Conservation (phyloP, 139 green algal genomes). For the Asterochloris erici region DNA sequence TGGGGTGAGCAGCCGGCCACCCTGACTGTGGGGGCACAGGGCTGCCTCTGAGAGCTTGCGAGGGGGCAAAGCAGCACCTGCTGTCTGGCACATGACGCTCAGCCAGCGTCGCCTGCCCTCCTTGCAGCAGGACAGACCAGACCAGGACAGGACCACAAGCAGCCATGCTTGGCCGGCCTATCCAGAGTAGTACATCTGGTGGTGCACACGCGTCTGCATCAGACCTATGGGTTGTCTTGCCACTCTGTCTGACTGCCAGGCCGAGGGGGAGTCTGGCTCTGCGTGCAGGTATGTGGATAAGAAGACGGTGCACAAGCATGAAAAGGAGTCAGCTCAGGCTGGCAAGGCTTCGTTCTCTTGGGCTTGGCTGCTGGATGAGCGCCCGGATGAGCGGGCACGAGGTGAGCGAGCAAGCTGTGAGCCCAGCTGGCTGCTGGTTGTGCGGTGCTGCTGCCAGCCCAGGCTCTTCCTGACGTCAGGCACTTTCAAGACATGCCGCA, state of each 20-base stretch:
- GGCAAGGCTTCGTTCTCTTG: constrained; percentile 95
- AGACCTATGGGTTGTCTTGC: too few relatives aligned
- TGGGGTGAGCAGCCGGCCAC: constrained; percentile 25
- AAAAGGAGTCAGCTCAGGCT: constrained; percentile 63
- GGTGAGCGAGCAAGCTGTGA: too few relatives aligned
- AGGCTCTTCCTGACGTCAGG: too few relatives aligned
- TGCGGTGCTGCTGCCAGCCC: too few relatives aligned
- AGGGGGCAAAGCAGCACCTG: not conserved
- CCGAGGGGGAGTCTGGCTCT: not conserved
- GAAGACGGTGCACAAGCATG: constrained; percentile 61
- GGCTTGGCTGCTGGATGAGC: constrained; percentile 95
- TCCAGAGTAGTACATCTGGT: too few relatives aligned
- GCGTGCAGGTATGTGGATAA: constrained; percentile 35
- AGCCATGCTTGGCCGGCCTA: too few relatives aligned
- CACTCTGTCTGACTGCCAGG: not conserved
- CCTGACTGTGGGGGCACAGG: not conserved
- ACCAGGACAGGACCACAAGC: too few relatives aligned
- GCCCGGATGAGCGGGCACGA: constrained; percentile 82
- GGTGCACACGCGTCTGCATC: too few relatives aligned
- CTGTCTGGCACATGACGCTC: not conserved
- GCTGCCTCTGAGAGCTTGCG: not conserved
- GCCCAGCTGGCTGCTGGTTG: too few relatives aligned
- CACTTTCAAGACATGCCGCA: too few relatives aligned
- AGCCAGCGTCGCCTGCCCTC: too few relatives aligned
- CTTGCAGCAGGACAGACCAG: too few relatives aligned